Evolutionary conservation across 2,329 filamentous ascomycete species (phyloP), one percentile per base, ranked within the genome.

Genomic region (Hypoxylon sp.): DNA sequence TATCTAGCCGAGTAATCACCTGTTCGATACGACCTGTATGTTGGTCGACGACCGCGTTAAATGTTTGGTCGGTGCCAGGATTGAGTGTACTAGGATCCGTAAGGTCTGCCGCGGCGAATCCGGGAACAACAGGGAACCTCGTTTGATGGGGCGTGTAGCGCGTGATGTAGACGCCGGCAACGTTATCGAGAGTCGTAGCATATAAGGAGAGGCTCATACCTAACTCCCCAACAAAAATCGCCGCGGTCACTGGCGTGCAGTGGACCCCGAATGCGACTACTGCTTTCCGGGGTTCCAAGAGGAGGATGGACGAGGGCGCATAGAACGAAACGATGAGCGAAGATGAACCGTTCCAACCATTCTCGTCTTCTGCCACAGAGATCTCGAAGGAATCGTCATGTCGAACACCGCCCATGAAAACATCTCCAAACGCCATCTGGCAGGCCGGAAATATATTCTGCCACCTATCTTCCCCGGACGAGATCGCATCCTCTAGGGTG

Each of bases 241-340:
- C 15, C 32, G 32, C 3, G 15, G 32, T 37, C 32, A 11, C 32
- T 13, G 11, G 11, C 10, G 32, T 37, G 32, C 11, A 37, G 32
- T 37, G 32, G 32, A 37, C 3, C 8, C 32, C 32, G 11, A 37
- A 37, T 37, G 32, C 5, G 8, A 83, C 74, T 6, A 70, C 48
- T 0, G 75, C 71, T 1, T 74, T 75, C 29, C 73, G 68, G 3
- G 77, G 76, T 48, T 81, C 76, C 10, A 75, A 59, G 46, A 80
- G 79, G 0, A 85, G 73, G 0, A 74, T 69, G 3, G 71, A 73
- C 0, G 81, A 73, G 0, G 82, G 78, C 2, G 80, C 79, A 15
- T 80, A 79, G 70, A 83, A 84, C 0, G 80, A 80, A 0, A 76
- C 80, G 37, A 85, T 68, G 6, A 85, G 72, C 0, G 80, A 66